Evolutionary conservation across 768 basidiomycete genomes (phyloP), one percentile per base, ranked within the genome.

Genomic region (Rickenella mellea): DNA sequence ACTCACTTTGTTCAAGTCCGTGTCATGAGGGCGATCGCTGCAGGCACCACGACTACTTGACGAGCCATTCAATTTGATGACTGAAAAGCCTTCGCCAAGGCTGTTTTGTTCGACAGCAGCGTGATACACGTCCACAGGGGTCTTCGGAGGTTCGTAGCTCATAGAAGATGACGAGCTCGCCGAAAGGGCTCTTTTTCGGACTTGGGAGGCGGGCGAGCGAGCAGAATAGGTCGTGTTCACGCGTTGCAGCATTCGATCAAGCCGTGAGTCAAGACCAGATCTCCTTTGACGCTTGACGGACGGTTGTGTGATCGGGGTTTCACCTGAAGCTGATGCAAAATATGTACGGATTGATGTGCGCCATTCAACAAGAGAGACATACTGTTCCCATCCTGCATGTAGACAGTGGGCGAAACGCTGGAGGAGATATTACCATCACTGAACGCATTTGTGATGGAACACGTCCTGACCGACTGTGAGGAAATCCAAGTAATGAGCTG

Each of bases 191-290:
- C 65, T 62, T 22, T 51, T 57, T 26, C 63, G 63, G 48, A 51
- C 30, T 15, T 22, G 10, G 6, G 31, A 24, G 19, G 32, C 6
- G n/a, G 53, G 39, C 38, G 20, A 49, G 25, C 17, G 50, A 36
- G 19, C 36, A 27, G 17, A 60, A 55, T 29, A 63, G 54, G n/a
- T 61, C 48, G 41, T 32, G 22, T 73, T 68, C 63, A 82, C 74
- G 2, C 71, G 66, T 39, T 74, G 67, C 24, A 84, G 60, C 83
- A 86, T 85, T 32, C 66, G 66, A 55, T 85, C 82, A 49, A 76
- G 82, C 28, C 72, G 71, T 26, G 68, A 55, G 49, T 84, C 85
- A 38, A 78, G 58, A 6, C 70, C 69, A 27, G 50, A 56, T n/a
- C 59, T 61, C 50, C 63, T 73, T 20, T 66, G 67, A 15, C 76